Conservation (phyloP, 2,329 filamentous ascomycete genomes). For the Diplocarpon mali region DNA sequence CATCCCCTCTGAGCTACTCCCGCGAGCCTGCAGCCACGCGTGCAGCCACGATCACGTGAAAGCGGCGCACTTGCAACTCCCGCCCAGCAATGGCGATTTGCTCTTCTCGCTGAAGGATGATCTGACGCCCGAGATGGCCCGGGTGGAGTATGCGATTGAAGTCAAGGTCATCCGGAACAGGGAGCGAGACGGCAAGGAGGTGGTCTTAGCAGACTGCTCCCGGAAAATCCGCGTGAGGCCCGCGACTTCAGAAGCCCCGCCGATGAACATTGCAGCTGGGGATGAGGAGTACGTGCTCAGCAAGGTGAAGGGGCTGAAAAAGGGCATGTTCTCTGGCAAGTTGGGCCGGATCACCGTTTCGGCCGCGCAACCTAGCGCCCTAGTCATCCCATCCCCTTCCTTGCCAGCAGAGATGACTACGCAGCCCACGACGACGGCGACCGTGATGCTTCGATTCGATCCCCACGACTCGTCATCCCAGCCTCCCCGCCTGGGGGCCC, state of each 20-base stretch:
- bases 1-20: conserved; percentile 25
- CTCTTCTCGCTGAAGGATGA: conserved; percentile 19
- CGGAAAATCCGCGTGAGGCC: conserved; percentile 24
- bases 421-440: conserved; percentile 22
- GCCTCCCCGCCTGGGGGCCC: conserved; percentile 24
- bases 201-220: conserved; percentile 17
- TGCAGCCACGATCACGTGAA: conserved; percentile 21
- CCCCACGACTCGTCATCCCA: conserved; percentile 18
- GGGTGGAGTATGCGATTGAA: conserved; percentile 22
- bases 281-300: conserved; percentile 21
- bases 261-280: conserved; percentile 18
- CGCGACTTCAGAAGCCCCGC: conserved; percentile 22
- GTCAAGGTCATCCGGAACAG: conserved; percentile 20
- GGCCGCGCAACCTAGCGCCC: conserved; percentile 22
- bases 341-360: conserved; percentile 26
- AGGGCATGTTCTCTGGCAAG: conserved; percentile 27
- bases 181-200: conserved; percentile 16
- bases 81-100: conserved; percentile 24
- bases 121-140: conserved; percentile 24
- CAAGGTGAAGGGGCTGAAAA: conserved; percentile 23
- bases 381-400: conserved; percentile 22
- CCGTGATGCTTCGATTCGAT: conserved; percentile 25
- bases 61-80: conserved; percentile 24
- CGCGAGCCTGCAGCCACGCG: conserved; percentile 21
- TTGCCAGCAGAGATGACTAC: neutral